These are phyloP conservation scores for Sclerotiophoma versabilis DNA, from an alignment of 2,329 filamentous ascomycete species.

Conservation along the genomic window DNA sequence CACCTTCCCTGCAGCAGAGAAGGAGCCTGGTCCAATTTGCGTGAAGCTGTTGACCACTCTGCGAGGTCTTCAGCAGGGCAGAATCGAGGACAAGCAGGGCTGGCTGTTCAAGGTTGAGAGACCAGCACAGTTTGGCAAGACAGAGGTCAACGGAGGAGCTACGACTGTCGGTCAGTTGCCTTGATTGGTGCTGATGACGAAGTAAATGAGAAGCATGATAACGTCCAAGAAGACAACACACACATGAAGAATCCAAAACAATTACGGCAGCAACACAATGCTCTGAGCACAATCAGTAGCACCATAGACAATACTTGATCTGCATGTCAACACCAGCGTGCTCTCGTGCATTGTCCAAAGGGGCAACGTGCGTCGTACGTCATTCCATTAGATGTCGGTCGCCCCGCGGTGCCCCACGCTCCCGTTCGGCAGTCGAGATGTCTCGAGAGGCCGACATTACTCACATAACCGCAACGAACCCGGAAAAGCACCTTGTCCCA, in stretches of 20 bases:
- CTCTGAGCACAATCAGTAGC: too few species aligned
- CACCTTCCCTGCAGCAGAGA: slow-evolving; percentile 61
- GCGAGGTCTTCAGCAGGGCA: slow-evolving; percentile 85
- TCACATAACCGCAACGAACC: slow-evolving; percentile 15
- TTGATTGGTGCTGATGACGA: slow-evolving; percentile 18
- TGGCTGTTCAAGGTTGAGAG: slow-evolving; percentile 66
- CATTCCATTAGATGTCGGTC: slow-evolving; percentile 8
- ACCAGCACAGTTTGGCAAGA: slow-evolving; percentile 48
- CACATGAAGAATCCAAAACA: not conserved
- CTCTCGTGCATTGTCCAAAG: slow-evolving; percentile 17
- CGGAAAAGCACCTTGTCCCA: not conserved
- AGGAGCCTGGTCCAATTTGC: slow-evolving; percentile 77
- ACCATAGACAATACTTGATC: not conserved
- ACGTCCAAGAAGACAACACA: not conserved
- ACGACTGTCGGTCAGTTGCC: slow-evolving; percentile 47
- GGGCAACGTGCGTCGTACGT: slow-evolving; percentile 21
- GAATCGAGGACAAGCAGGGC: slow-evolving; percentile 75
- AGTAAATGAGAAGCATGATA: not conserved
- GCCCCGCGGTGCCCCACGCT: slow-evolving; percentile 19
- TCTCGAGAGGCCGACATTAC: slow-evolving; percentile 25
- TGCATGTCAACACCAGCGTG: slow-evolving; percentile 7
- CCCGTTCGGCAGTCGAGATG: slow-evolving; percentile 14
- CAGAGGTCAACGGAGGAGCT: slow-evolving; percentile 28
- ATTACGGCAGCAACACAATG: too few species aligned
- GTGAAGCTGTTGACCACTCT: slow-evolving; percentile 75